Percentiles rank a stretch among this genome's conserved stretches.
Evolutionary conservation across 2,329 filamentous ascomycete genomes (phyloP).

Genomic region (Cercospora sp.): DNA sequence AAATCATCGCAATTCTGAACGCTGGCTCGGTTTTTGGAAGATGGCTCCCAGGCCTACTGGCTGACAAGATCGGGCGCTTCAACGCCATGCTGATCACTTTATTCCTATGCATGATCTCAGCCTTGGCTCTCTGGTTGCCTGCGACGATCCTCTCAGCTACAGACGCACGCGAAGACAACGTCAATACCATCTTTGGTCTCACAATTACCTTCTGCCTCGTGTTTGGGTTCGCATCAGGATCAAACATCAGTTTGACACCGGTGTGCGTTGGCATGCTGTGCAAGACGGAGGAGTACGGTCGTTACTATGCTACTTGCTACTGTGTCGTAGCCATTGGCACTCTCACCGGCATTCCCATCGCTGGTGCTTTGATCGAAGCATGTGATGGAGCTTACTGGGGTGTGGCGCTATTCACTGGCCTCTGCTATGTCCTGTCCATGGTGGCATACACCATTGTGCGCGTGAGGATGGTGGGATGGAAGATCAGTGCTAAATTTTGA

Average conservation of each 20-base stretch:
- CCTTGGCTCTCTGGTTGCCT: constrained; percentile 76
- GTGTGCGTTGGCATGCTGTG: constrained; percentile 52
- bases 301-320: constrained; percentile 42
- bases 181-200: constrained; percentile 31
- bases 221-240: constrained; percentile 42
- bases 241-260: constrained; percentile 42
- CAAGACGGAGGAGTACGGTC: constrained; percentile 43
- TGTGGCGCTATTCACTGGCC: constrained; percentile 32
- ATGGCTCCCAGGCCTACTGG: constrained; percentile 73
- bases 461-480: constrained; percentile 46
- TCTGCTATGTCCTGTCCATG: constrained; percentile 28
- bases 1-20: constrained; percentile 80
- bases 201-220: constrained; percentile 35
- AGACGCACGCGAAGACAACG: constrained; percentile 26
- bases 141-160: constrained; percentile 44
- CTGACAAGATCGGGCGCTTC: constrained; percentile 80
- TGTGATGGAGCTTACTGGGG: constrained; percentile 35
- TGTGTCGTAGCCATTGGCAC: constrained; percentile 32
- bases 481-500: constrained; percentile 25
- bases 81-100: constrained; percentile 76
- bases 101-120: constrained; percentile 63
- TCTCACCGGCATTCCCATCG: constrained; percentile 38
- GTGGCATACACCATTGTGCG: constrained; percentile 37
- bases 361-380: constrained; percentile 31
- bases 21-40: constrained; percentile 77